Evolutionary conservation across 2,329 filamentous ascomycete species (phyloP).

Genomic region (Sporothrix brunneoviolacea): DNA sequence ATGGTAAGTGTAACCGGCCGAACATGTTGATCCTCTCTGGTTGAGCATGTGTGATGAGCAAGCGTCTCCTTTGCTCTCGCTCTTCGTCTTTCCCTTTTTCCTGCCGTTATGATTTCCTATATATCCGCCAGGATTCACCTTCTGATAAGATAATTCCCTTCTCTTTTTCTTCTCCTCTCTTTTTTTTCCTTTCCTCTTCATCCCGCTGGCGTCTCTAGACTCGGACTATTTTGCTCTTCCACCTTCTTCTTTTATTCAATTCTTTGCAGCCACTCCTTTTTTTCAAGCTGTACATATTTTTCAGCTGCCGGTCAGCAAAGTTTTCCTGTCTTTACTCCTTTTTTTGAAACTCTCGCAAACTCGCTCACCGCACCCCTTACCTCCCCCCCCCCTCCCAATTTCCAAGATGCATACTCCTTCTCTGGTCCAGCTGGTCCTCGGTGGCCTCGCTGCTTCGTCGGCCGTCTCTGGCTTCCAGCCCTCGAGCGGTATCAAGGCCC

Average conservation of each 20-base stretch:
- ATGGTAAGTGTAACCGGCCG: slow-evolving; percentile 1
- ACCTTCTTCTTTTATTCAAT: slow-evolving; percentile 15
- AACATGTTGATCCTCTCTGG: slow-evolving; percentile 4
- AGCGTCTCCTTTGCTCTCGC: not conserved
- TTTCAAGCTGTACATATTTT: slow-evolving; percentile 15
- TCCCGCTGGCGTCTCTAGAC: slow-evolving; percentile 12
- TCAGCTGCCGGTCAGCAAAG: slow-evolving; percentile 26
- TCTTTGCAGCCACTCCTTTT: slow-evolving; percentile 19
- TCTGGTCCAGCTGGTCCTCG: slow-evolving; percentile 24
- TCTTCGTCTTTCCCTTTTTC: not conserved
- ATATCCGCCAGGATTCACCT: slow-evolving; percentile 4
- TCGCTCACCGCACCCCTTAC: slow-evolving; percentile 4
- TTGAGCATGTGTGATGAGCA: slow-evolving; percentile 3
- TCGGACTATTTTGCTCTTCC: slow-evolving; percentile 9
- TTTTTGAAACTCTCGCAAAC: slow-evolving; percentile 13
- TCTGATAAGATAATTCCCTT: not conserved
- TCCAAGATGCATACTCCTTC: slow-evolving; percentile 27
- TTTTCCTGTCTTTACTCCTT: slow-evolving; percentile 9
- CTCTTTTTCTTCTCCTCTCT: slow-evolving; percentile 9
- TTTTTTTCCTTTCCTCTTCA: slow-evolving; percentile 9
- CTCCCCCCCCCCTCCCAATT: not conserved
- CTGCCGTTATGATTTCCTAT: slow-evolving; percentile 2
- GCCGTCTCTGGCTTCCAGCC: slow-evolving; percentile 26
- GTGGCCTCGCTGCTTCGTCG: slow-evolving; percentile 26
- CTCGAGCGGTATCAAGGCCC: slow-evolving; percentile 13